These are phyloP conservation scores for Colletotrichum tropicicola DNA, from an alignment of 2,329 filamentous ascomycete genomes.

Conservation along the genomic window DNA sequence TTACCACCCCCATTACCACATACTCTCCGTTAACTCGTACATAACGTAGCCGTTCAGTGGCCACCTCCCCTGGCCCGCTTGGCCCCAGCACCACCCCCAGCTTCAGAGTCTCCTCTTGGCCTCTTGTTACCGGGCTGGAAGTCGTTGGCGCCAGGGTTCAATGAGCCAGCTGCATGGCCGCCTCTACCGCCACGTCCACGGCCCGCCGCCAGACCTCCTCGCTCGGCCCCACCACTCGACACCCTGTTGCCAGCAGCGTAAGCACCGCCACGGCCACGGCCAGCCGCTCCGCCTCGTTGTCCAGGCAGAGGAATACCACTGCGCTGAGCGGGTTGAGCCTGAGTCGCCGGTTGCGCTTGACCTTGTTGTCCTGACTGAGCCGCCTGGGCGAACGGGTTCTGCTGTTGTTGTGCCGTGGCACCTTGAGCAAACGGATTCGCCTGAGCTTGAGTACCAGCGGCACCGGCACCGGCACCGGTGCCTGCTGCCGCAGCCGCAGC, in stretches of 20 bases:
- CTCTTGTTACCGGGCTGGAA: constrained; percentile 68
- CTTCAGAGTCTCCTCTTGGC: constrained; percentile 61
- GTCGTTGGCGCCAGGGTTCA: constrained; percentile 63
- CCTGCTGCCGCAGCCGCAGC: no score
- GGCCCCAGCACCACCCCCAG: constrained; percentile 47
- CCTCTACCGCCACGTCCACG: constrained; percentile 52
- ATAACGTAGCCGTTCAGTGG: constrained; percentile 32
- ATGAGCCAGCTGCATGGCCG: constrained; percentile 43
- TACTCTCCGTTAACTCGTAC: not conserved
- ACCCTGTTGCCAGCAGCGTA: constrained; percentile 47
- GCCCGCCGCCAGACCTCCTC: constrained; percentile 39
- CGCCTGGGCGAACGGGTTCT: constrained; percentile 23
- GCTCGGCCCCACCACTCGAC: constrained; percentile 42
- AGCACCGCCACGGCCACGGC: constrained; percentile 48
- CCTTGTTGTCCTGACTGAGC: constrained; percentile 14
- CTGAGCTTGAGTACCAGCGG: not conserved
- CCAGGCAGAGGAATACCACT: constrained; percentile 51
- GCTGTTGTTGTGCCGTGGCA: constrained; percentile 11
- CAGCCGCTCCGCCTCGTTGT: constrained; percentile 41
- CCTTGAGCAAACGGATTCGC: constrained; percentile 14
- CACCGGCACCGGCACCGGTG: not conserved
- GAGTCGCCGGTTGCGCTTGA: constrained; percentile 9
- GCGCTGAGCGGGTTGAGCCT: constrained; percentile 17
- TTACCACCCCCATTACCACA: not conserved
- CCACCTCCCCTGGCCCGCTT: constrained; percentile 53